phyloP scores from a whole-genome alignment of 345 rosid genomes.

The Murraya koenigii region DNA sequence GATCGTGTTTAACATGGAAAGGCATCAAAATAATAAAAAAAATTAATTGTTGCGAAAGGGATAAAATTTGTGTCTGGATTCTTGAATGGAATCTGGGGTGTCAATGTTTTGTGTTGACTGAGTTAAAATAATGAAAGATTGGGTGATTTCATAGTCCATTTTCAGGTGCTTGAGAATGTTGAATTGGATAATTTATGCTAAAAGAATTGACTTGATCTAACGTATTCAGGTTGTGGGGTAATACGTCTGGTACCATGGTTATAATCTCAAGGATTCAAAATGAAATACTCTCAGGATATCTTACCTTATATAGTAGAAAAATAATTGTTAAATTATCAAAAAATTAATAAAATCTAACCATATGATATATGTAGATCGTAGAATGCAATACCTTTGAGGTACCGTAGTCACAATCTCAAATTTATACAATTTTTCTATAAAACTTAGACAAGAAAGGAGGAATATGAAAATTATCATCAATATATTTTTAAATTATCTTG shows the following conservation, averaged over 20 bases:
- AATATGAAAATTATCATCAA: no score
- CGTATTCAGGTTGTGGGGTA: no score
- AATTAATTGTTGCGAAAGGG: neutral
- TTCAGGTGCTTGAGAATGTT: neutral
- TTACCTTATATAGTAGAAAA: no score
- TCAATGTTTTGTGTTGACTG: slow-evolving; percentile 3
- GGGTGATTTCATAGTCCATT: neutral
- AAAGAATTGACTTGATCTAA: neutral
- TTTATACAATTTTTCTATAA: neutral
- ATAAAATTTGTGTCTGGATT: neutral
- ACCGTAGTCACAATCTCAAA: neutral
- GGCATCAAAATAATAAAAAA: neutral
- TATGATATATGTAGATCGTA: no score
- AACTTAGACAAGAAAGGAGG: neutral
- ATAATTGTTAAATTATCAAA: no score
- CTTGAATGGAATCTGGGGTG: neutral
- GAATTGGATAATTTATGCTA: neutral
- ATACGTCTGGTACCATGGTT: no score
- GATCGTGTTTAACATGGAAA: neutral
- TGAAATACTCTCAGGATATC: no score
- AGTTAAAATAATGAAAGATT: neutral
- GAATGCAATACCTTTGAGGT: no score
- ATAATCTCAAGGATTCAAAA: no score
- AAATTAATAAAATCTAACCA: no score
- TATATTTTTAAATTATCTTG: no score